phyloP scores from a whole-genome alignment of 768 basidiomycete species.

The Auricularia auricula-judae region DNA sequence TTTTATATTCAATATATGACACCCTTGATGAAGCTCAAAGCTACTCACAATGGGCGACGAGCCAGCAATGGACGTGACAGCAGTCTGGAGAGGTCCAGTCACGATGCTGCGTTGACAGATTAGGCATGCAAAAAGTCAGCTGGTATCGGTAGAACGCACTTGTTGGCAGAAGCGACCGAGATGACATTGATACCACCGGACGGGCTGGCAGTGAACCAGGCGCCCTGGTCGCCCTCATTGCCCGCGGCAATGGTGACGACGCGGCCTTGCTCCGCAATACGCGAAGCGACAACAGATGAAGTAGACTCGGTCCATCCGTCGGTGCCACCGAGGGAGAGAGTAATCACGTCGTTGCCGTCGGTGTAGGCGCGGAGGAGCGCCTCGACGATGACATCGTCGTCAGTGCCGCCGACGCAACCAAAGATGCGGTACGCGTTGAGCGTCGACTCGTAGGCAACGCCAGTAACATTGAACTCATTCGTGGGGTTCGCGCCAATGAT shows the following conservation, averaged over 20 bases:
- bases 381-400: slow-evolving; percentile 12
- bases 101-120: not conserved
- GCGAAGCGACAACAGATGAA: slow-evolving; percentile 2
- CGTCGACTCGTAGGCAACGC: slow-evolving; percentile 25
- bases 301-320: slow-evolving; percentile 8
- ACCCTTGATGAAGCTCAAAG: too few relatives aligned
- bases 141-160: not conserved
- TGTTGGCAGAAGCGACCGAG: slow-evolving; percentile 4
- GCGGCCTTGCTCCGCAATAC: slow-evolving; percentile 3
- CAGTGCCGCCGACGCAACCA: slow-evolving; percentile 12
- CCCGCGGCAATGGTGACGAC: slow-evolving; percentile 3
- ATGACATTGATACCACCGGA: slow-evolving; percentile 2
- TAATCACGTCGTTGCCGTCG: slow-evolving; percentile 25
- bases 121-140: not conserved
- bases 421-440: slow-evolving; percentile 17
- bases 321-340: slow-evolving; percentile 22
- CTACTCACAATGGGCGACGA: not conserved
- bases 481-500: slow-evolving; percentile 20
- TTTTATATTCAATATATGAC: not conserved
- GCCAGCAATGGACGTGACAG: not conserved
- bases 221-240: slow-evolving; percentile 2
- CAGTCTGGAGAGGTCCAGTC: not conserved
- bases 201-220: slow-evolving; percentile 2
- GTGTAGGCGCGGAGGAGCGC: slow-evolving; percentile 7
- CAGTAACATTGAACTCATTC: slow-evolving; percentile 25